These are phyloP conservation scores for Mycena rosella DNA, from an alignment of 768 basidiomycete species.

Conservation along the genomic window DNA sequence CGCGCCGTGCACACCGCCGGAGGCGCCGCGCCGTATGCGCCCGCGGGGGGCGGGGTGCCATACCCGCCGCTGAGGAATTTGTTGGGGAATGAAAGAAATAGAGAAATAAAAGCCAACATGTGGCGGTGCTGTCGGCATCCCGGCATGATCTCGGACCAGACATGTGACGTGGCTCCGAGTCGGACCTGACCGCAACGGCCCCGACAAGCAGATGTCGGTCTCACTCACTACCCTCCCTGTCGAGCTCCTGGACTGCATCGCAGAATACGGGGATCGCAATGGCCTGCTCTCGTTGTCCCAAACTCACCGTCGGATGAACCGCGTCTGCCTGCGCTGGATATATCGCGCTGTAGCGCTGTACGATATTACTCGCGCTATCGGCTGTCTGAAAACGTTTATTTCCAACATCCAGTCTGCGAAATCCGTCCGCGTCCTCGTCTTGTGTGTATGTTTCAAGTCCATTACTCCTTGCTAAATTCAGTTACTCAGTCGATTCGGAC, in stretches of 20 bases:
- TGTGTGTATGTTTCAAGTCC: neutral
- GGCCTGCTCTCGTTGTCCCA: neutral
- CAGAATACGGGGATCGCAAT: neutral
- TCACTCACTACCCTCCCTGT: no score
- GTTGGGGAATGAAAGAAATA: no score
- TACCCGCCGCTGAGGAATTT: no score
- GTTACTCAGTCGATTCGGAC: neutral
- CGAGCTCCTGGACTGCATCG: neutral
- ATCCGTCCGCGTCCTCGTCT: neutral
- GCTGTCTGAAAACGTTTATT: constrained; percentile 11
- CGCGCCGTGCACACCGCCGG: constrained; percentile 37
- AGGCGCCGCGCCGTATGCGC: neutral
- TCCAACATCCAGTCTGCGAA: neutral
- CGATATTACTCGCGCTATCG: neutral
- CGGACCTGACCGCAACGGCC: no score
- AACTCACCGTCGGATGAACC: neutral
- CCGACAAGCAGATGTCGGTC: no score
- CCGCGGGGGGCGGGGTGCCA: no score
- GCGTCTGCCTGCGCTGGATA: constrained; percentile 1
- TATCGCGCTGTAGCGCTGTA: neutral
- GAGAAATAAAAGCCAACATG: no score
- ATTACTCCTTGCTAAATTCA: neutral
- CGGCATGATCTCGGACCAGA: no score
- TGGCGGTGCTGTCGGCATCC: no score
- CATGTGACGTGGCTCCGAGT: no score